These are phyloP conservation scores for Acacia melanoxylon DNA, from an alignment of 306 rosid genomes.

Conservation along the genomic window DNA sequence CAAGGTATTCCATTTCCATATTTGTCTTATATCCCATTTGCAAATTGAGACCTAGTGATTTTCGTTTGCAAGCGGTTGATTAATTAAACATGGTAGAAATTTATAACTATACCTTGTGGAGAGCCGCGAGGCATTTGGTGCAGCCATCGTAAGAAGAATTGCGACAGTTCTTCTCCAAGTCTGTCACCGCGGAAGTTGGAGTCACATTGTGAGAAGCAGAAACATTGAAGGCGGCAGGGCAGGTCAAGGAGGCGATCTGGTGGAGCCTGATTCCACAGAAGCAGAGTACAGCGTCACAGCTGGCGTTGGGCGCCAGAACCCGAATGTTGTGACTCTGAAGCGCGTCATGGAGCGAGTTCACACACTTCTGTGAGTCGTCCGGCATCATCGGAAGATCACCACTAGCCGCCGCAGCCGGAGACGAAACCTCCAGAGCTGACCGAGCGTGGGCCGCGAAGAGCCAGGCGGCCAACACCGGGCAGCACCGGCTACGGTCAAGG, in stretches of 20 bases:
- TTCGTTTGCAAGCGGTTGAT: neutral
- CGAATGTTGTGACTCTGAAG: slow-evolving; percentile 53
- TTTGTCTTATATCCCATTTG: neutral
- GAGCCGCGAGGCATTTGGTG: slow-evolving; percentile 63
- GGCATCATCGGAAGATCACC: slow-evolving; percentile 73
- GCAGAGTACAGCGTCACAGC: slow-evolving; percentile 72
- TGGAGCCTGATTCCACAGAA: slow-evolving; percentile 81
- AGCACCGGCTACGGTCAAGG: slow-evolving; percentile 85
- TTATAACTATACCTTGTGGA: slow-evolving; percentile 50
- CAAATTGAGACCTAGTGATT: neutral
- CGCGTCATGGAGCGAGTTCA: slow-evolving; percentile 61
- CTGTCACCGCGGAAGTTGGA: slow-evolving; percentile 71
- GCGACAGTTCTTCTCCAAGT: slow-evolving; percentile 71
- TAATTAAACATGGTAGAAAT: neutral
- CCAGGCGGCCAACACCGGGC: slow-evolving; percentile 87
- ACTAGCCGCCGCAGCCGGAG: slow-evolving; percentile 14
- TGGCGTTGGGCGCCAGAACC: slow-evolving; percentile 72
- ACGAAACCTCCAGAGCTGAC: slow-evolving; percentile 45
- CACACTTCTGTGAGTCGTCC: slow-evolving; percentile 77
- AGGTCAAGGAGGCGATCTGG: slow-evolving; percentile 60
- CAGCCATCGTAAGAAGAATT: slow-evolving; percentile 81
- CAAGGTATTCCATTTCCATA: neutral
- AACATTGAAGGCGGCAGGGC: slow-evolving; percentile 69
- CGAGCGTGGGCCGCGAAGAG: slow-evolving; percentile 81
- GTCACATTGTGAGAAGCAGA: slow-evolving; percentile 67